Conservation (phyloP, 192 early-diverging fungal genomes). For the Mortierella claussenii region DNA sequence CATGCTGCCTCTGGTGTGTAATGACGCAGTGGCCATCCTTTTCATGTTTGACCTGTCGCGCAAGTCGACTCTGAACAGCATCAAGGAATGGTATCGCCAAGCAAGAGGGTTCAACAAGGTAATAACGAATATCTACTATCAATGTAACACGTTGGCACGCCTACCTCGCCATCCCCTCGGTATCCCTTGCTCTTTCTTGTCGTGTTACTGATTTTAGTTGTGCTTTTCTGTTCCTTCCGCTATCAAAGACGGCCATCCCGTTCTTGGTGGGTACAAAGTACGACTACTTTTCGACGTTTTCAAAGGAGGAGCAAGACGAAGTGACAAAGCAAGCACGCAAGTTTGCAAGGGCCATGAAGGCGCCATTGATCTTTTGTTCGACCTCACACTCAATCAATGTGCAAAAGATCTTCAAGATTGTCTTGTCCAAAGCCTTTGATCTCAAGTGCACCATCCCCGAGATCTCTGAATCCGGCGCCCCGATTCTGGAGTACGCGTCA, state of each 20-base stretch:
- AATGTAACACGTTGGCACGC: neutral
- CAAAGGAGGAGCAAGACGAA: conserved; percentile 91
- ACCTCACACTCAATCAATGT: conserved; percentile 95
- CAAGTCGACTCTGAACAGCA: conserved; percentile 90
- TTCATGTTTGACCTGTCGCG: conserved; percentile 97
- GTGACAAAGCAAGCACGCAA: conserved; percentile 92
- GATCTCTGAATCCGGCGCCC: conserved; percentile 90
- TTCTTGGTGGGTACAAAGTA: conserved; percentile 97
- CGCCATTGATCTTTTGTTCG: conserved; percentile 94
- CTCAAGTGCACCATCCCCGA: conserved; percentile 93
- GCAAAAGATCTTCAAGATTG: conserved; percentile 98
- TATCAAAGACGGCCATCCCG: conserved; percentile 83
- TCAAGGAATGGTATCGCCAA: conserved; percentile 98
- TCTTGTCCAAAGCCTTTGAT: conserved; percentile 93
- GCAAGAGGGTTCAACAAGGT: conserved; percentile 95
- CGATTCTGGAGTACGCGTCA: conserved; percentile 84
- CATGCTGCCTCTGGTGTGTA: conserved; percentile 97
- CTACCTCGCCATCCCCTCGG: neutral
- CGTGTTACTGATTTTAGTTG: neutral
- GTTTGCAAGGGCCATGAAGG: conserved; percentile 94
- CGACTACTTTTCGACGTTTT: conserved; percentile 88
- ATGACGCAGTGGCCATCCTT: conserved; percentile 93
- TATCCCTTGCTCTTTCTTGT: neutral
- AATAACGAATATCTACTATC: conserved; percentile 1
- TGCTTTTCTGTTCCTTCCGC: neutral